A percentile compares a stretch with the other conserved stretches of the same genome.
phyloP scores from a whole-genome alignment of 306 rosid species.

The Cucurbita ficifolia region DNA sequence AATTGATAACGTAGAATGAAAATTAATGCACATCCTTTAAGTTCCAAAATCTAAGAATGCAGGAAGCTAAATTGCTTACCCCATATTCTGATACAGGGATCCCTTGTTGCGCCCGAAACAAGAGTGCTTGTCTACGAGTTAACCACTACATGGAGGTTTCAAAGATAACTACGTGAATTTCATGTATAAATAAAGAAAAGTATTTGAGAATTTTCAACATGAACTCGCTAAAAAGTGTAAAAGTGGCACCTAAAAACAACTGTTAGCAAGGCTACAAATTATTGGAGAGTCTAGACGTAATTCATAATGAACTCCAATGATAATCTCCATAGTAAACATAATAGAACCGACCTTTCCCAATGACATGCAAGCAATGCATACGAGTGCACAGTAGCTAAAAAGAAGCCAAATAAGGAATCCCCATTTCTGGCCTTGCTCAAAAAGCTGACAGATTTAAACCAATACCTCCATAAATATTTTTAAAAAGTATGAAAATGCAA shows the following conservation, averaged over 20 bases:
- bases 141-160: conserved; percentile 48
- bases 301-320: background rate
- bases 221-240: background rate
- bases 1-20: background rate
- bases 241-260: background rate
- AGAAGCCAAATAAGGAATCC: conserved; percentile 96
- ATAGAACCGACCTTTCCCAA: conserved; percentile 65
- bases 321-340: background rate
- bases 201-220: background rate
- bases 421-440: conserved; percentile 91
- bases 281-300: background rate
- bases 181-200: background rate
- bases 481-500: background rate
- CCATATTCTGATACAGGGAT: conserved; percentile 91
- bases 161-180: background rate
- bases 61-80: conserved; percentile 26
- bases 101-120: conserved; percentile 90
- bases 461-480: conserved; percentile 11
- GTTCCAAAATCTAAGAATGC: background rate
- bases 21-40: background rate
- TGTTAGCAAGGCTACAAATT: background rate
- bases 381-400: conserved; percentile 85
- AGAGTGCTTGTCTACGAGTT: conserved; percentile 88
- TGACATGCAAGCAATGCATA: conserved; percentile 79
- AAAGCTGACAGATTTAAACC: conserved; percentile 45